Conservation (phyloP, 2,329 filamentous ascomycete species). For the Trichophyton verrucosum region DNA sequence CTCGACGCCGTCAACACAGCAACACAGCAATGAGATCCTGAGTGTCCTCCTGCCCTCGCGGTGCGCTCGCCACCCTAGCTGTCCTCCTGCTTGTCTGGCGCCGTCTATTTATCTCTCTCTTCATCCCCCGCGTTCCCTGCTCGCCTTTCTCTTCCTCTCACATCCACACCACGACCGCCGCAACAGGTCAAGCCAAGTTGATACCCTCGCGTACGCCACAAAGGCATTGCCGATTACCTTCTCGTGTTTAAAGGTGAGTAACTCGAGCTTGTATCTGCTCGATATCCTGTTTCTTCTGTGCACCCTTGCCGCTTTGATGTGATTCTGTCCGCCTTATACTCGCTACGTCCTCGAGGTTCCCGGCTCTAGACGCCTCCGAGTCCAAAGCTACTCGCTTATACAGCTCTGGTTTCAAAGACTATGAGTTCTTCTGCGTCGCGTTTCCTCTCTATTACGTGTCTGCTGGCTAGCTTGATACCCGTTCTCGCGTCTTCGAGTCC, state of each 20-base stretch:
- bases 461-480: background rate
- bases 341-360: background rate
- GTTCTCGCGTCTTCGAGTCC: background rate
- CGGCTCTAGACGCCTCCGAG: background rate
- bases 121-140: background rate
- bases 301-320: background rate
- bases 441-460: background rate
- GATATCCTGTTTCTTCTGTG: background rate
- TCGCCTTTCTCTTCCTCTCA: constrained; percentile 6
- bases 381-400: background rate
- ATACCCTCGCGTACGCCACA: background rate
- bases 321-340: background rate
- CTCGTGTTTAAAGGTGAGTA: background rate
- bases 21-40: background rate
- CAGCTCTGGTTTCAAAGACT: background rate
- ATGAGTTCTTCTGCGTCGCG: background rate
- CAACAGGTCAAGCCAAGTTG: background rate
- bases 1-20: background rate
- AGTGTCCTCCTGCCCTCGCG: background rate
- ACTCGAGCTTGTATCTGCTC: background rate
- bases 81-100: too few species aligned
- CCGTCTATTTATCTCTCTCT: background rate
- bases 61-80: background rate
- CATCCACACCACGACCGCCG: background rate
- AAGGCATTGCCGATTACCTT: background rate